Conservation (phyloP, 345 rosid genomes). For the Pistacia atlantica region DNA sequence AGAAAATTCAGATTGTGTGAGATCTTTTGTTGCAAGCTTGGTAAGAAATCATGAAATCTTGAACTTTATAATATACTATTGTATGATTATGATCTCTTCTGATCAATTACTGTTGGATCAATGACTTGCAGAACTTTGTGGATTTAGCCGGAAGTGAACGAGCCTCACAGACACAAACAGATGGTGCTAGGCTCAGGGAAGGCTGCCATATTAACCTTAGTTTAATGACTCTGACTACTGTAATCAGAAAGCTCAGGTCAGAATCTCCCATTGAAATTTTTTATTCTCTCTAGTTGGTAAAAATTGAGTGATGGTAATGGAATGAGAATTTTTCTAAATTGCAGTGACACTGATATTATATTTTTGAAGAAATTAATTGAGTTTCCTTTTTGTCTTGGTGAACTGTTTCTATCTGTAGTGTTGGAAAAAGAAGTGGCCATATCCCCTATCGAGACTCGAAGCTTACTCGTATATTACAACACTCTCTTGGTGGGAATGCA, state of each 20-base stretch:
- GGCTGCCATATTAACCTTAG: conserved; percentile 99
- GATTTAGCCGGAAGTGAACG: conserved; percentile 99
- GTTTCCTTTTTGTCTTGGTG: conserved; percentile 20
- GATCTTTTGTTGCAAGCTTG: conserved; percentile 95
- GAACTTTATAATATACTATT: neutral
- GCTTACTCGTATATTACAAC: conserved; percentile 96
- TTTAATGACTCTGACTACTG: conserved; percentile 97
- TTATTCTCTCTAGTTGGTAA: neutral
- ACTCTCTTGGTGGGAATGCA: conserved; percentile 99
- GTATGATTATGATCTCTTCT: neutral
- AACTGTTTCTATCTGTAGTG: conserved; percentile 43
- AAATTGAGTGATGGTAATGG: neutral
- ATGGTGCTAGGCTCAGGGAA: conserved; percentile 95
- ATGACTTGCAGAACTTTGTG: conserved; percentile 83
- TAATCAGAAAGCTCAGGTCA: conserved; percentile 95
- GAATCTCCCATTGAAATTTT: conserved; percentile 3
- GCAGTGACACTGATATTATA: neutral
- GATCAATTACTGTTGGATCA: conserved; percentile 17
- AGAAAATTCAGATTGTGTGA: conserved; percentile 92
- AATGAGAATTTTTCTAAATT: neutral
- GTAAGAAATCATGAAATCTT: conserved; percentile 39
- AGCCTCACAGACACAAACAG: conserved; percentile 96
- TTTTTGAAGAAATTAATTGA: neutral
- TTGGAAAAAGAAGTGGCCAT: conserved; percentile 94
- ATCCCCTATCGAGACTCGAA: conserved; percentile 97